phyloP scores from a whole-genome alignment of 805 yeast species.

The Debaryomyces castellii region DNA sequence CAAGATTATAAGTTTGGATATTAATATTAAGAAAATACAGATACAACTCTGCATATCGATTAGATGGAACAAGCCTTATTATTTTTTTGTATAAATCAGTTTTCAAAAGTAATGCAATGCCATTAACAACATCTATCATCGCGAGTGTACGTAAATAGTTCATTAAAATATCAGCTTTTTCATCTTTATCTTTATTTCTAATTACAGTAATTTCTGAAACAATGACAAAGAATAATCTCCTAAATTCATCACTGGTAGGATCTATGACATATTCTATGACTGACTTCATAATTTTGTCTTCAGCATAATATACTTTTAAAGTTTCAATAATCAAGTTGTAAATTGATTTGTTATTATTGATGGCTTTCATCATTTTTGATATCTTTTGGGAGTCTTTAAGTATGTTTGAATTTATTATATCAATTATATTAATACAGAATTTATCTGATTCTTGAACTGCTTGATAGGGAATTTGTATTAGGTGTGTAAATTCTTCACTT shows the following conservation, averaged over 20 bases:
- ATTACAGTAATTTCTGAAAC: slow-evolving; percentile 12
- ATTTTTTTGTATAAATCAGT: slow-evolving; percentile 14
- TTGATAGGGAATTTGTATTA: slow-evolving; percentile 24
- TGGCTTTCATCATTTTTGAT: slow-evolving; percentile 17
- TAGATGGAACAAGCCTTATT: slow-evolving; percentile 15
- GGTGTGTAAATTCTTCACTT: slow-evolving; percentile 21
- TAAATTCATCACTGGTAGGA: slow-evolving; percentile 17
- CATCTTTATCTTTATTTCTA: slow-evolving; percentile 9
- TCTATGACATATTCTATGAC: slow-evolving; percentile 25
- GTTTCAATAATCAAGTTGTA: slow-evolving; percentile 14
- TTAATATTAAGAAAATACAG: slow-evolving; percentile 31
- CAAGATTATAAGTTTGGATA: slow-evolving; percentile 23
- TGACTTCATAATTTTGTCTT: slow-evolving; percentile 23
- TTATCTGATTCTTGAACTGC: slow-evolving; percentile 22
- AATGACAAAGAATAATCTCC: slow-evolving; percentile 16
- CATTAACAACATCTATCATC: slow-evolving; percentile 18
- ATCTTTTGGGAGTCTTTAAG: slow-evolving; percentile 23
- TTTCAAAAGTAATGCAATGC: slow-evolving; percentile 18
- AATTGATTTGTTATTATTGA: slow-evolving; percentile 16
- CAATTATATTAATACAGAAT: slow-evolving; percentile 28
- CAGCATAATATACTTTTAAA: slow-evolving; percentile 13
- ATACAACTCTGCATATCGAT: slow-evolving; percentile 22
- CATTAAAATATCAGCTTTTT: slow-evolving; percentile 18
- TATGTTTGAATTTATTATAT: slow-evolving; percentile 29
- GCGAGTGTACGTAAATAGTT: slow-evolving; percentile 28